Percentiles rank a stretch among this genome's conserved stretches.
phyloP scores from a whole-genome alignment of 495 filamentous ascomycete species.

The Letharia lupina region DNA sequence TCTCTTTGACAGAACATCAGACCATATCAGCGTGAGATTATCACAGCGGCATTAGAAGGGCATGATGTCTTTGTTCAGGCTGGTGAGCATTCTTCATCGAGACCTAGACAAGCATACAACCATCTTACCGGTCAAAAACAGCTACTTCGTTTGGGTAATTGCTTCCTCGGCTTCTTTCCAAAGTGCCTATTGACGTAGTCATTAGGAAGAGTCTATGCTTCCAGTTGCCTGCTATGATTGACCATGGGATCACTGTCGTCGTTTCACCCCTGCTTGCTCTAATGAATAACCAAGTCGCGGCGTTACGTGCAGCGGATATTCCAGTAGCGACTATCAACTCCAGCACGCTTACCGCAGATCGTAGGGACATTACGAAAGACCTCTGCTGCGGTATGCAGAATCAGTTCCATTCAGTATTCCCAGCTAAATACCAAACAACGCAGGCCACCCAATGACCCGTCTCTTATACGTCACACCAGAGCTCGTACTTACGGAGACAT shows the following conservation, averaged over 20 bases:
- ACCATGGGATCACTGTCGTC: slow-evolving; percentile 84
- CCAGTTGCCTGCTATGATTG: slow-evolving; percentile 82
- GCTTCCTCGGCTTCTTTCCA: too few relatives aligned
- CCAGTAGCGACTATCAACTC: slow-evolving; percentile 82
- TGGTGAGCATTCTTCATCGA: slow-evolving; percentile 10
- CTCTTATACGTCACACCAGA: slow-evolving; percentile 94
- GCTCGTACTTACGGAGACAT: slow-evolving; percentile 67
- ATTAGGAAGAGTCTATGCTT: slow-evolving; percentile 77
- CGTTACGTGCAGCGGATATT: slow-evolving; percentile 63
- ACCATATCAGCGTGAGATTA: slow-evolving; percentile 81
- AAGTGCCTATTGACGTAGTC: neutral
- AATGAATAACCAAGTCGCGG: slow-evolving; percentile 91
- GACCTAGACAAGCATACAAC: too few relatives aligned
- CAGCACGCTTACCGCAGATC: slow-evolving; percentile 55
- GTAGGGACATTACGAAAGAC: slow-evolving; percentile 63
- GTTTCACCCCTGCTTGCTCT: slow-evolving; percentile 83
- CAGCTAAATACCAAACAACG: neutral
- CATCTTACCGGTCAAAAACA: neutral
- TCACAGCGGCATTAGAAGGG: slow-evolving; percentile 66
- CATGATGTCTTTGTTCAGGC: slow-evolving; percentile 93
- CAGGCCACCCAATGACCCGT: slow-evolving; percentile 66
- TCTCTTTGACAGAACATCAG: slow-evolving; percentile 36
- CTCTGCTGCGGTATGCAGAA: slow-evolving; percentile 52
- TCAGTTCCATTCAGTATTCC: neutral
- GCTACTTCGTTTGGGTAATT: slow-evolving; percentile 77